These are phyloP conservation scores for Pseudonectria buxi DNA, from an alignment of 2,329 filamentous ascomycete genomes.

Conservation along the genomic window DNA sequence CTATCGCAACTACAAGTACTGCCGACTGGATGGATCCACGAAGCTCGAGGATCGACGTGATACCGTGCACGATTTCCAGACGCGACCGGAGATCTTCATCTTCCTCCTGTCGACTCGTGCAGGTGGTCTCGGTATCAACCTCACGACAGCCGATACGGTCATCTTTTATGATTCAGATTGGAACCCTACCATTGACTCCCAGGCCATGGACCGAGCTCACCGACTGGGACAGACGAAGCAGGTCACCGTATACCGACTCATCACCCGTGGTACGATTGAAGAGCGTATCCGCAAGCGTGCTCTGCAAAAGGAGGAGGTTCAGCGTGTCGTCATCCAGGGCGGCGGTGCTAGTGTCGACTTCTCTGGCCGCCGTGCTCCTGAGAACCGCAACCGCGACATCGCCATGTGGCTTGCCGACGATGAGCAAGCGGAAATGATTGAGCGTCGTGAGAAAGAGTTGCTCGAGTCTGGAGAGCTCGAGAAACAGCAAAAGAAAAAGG, in stretches of 20 bases:
- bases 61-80: slow-evolving; percentile 95
- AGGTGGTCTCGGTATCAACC: slow-evolving; percentile 94
- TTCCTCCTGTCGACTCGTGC: slow-evolving; percentile 94
- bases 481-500: slow-evolving; percentile 59
- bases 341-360: slow-evolving; percentile 91
- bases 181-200: slow-evolving; percentile 98
- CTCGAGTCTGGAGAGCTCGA: slow-evolving; percentile 64
- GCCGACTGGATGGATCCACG: slow-evolving; percentile 90
- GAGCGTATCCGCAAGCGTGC: slow-evolving; percentile 96
- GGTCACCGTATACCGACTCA: slow-evolving; percentile 95
- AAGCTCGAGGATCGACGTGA: slow-evolving; percentile 96
- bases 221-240: slow-evolving; percentile 92
- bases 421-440: slow-evolving; percentile 89
- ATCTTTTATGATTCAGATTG: slow-evolving; percentile 99
- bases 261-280: slow-evolving; percentile 93
- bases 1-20: slow-evolving; percentile 98
- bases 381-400: slow-evolving; percentile 96
- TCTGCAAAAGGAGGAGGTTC: slow-evolving; percentile 96
- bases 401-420: slow-evolving; percentile 98
- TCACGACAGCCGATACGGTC: slow-evolving; percentile 93
- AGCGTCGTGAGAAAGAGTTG: slow-evolving; percentile 83
- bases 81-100: slow-evolving; percentile 88
- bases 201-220: slow-evolving; percentile 98
- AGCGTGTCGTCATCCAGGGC: slow-evolving; percentile 91
- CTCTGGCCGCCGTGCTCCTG: slow-evolving; percentile 77